Evolutionary conservation across 106 monocot species (phyloP).

Genomic region (Dendrobium nobile): DNA sequence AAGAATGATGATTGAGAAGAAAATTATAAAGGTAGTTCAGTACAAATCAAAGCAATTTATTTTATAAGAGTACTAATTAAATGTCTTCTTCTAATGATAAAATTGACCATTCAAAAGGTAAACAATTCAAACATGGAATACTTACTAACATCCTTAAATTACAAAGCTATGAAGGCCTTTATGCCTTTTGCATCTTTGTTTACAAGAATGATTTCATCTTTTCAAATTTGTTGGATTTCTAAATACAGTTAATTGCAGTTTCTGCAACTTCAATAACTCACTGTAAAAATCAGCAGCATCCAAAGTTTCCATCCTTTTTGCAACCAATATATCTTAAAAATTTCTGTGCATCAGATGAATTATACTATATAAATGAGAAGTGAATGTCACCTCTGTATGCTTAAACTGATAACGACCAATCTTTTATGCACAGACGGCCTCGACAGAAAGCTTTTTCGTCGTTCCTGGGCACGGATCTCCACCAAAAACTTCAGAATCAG

Average conservation of each 20-base stretch:
- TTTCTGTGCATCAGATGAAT: neutral
- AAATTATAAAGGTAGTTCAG: neutral
- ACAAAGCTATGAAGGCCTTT: no score
- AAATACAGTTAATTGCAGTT: constrained; percentile 1
- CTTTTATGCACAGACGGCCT: constrained; percentile 39
- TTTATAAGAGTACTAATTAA: neutral
- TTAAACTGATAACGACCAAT: neutral
- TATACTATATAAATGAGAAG: neutral
- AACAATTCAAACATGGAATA: neutral
- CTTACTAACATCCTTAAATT: neutral
- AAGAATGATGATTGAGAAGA: neutral
- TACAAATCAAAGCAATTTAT: neutral
- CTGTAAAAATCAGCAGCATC: constrained; percentile 1
- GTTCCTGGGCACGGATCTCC: constrained; percentile 58
- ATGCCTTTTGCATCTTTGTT: neutral
- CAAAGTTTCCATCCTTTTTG: neutral
- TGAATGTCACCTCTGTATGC: constrained; percentile 4
- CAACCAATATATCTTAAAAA: neutral
- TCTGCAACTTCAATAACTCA: constrained; percentile 1
- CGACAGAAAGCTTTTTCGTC: constrained; percentile 50
- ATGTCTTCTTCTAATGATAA: neutral
- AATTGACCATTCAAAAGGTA: neutral
- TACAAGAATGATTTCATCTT: constrained; percentile 5
- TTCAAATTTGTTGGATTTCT: neutral
- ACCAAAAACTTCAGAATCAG: constrained; percentile 41